Conservation (phyloP, 768 basidiomycete genomes). For the Amanita exitialis region DNA sequence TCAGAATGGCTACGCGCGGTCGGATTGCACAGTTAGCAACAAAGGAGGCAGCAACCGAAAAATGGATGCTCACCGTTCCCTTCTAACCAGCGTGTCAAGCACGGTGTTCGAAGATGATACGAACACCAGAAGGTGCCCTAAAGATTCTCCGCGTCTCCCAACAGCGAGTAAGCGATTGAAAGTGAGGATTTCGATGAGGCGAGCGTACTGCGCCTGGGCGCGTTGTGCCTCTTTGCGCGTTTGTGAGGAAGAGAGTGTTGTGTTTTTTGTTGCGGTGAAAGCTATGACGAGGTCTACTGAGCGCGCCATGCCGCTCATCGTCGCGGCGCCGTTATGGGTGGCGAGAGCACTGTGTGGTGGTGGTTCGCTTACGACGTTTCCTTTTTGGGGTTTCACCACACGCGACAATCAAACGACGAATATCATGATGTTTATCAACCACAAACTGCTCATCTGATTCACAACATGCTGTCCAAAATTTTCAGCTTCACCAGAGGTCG, state of each 20-base stretch:
- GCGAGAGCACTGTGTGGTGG: no score
- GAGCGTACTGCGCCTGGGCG: slow-evolving; percentile 60
- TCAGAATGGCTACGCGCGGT: slow-evolving; percentile 48
- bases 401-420: no score
- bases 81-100: slow-evolving; percentile 53
- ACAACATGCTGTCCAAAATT: no score
- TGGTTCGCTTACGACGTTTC: no score
- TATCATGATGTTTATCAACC: no score
- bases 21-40: neutral
- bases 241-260: slow-evolving; percentile 48
- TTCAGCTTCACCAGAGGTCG: no score
- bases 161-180: slow-evolving; percentile 60
- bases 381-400: no score
- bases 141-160: slow-evolving; percentile 64
- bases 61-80: slow-evolving; percentile 54
- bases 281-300: slow-evolving; percentile 63
- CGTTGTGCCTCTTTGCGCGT: slow-evolving; percentile 51
- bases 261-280: slow-evolving; percentile 46
- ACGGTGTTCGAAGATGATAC: slow-evolving; percentile 57
- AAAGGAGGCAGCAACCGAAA: neutral
- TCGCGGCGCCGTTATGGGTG: neutral
- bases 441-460: no score
- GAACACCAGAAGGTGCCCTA: slow-evolving; percentile 70
- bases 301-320: slow-evolving; percentile 1
- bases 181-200: slow-evolving; percentile 50